Base-by-base conservation (phyloP, 2,329 filamentous ascomycete genomes). In the Fusarium temperatum region DNA sequence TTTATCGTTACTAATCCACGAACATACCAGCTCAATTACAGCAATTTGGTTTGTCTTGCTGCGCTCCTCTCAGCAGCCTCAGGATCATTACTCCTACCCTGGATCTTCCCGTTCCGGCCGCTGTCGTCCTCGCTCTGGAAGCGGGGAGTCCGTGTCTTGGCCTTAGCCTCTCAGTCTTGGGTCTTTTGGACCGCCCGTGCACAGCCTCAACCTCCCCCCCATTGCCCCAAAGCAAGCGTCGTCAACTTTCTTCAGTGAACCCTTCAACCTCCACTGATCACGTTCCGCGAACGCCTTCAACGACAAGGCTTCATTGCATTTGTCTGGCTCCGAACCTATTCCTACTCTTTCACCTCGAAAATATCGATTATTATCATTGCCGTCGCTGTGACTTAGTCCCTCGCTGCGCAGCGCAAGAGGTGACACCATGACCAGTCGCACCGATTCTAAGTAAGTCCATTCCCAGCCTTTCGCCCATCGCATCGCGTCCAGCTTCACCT, bases 361-460 rank as follows among this genome's bases (percentile, higher is more conserved):
- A 72, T 68, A 65, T 35, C 53, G 57, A 71, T 62, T 48, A 66
- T 44, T 48, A 63, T 68, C 66, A 72, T 68, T 68, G 68, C 63
- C 60, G 55, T 76, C 67, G 73, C 65, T 66, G 75, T 76, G 71
- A 71, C 68, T 72, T 69, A 77, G 75, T 78, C 70, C 72, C 72
- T 77, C 72, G 72, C 76, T 75, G 75, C 76, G 70, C 71, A 74
- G 69, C 74, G 70, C 70, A 72, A 73, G 74, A 75, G 74, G 75
- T 75, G 75, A 77, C 78, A 77, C 72, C 75, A 79, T 79, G 78
- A 79, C 77, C 73, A 79, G 75, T 78, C 82, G 82, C 75, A 78
- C 80, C 68, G 82, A 83, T 74, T 78, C 82, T 42, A 80, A 74
- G 82, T 84, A 73, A 78, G 82, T 79, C 60, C 67, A 69, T 63